Evolutionary conservation across 148 eudicot species (phyloP), one percentile per base, ranked within the genome.

Genomic region (Cornus controversa): DNA sequence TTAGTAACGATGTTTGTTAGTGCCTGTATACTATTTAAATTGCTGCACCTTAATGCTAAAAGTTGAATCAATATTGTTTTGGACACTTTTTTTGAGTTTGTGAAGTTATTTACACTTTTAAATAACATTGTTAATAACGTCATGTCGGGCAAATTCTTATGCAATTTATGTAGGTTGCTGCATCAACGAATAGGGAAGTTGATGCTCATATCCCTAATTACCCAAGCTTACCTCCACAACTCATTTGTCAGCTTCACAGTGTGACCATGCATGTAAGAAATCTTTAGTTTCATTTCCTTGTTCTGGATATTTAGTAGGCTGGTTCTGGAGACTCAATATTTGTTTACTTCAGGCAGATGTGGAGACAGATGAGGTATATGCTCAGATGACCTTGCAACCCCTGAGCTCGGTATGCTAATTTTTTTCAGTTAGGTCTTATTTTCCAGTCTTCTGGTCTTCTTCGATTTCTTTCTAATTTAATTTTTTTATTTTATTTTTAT

Each of bases 361-460:
- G 37, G 86, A 84, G 76, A 84, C 86, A 9, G 86, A 84, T 65
- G 86, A 84, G 79, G 86, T 84, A 36, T 84, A 84, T 84, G 86
- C 86, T 66, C 86, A 84, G 45, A 77, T 84, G 86, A 84, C 87
- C 70, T 78, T 84, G 80, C 87, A 84, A 65, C 87, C 87, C 37
- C 27, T 84, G 67, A 84, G 14, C 53, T 74, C 84, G 28, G 87
- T 84, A 84, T 70, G 54, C 53, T 14, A 57, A 28, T 58, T 22
- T 25, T 37, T 22, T 65, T 16, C 1, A 18, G 7, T 69, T 16
- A 57, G 18, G 23, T 40, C 13, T n/a, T 25, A 4, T 58, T 26
- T 69, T 66, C 28, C 34, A 13, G 60, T 27, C 14, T 2, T 77
- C 26, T 28, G 34, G 26, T 31, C 13, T 5, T 31, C 13, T 5